Percentiles rank a stretch among this genome's conserved stretches.
Conservation (phyloP, 768 basidiomycete species). For the Russula compacta region DNA sequence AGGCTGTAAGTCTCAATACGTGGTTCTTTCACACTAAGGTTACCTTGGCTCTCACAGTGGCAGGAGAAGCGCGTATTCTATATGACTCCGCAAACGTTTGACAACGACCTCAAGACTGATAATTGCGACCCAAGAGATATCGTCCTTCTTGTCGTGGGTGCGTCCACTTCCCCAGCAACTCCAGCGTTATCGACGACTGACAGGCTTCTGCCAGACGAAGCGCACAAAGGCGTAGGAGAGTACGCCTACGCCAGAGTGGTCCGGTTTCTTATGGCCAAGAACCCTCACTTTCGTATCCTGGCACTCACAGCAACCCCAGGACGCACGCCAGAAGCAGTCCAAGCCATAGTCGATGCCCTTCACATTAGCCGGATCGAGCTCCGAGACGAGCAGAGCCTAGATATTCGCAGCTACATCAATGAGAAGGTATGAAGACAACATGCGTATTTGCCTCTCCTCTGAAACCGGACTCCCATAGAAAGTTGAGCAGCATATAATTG, state of each 20-base stretch:
- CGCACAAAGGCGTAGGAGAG: conserved; percentile 87
- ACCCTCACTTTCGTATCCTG: conserved; percentile 85
- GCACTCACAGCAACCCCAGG: conserved; percentile 97
- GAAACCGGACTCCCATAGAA: conserved; percentile 34
- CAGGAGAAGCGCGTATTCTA: conserved; percentile 79
- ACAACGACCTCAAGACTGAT: conserved; percentile 71
- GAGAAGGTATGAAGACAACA: conserved; percentile 50
- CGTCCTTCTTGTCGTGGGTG: conserved; percentile 82
- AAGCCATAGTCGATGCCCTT: conserved; percentile 80
- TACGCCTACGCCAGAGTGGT: conserved; percentile 89
- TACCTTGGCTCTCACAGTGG: conserved; percentile 43
- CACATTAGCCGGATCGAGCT: conserved; percentile 96
- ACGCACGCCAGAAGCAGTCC: conserved; percentile 75
- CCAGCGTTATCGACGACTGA: neutral
- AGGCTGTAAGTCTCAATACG: conserved; percentile 40
- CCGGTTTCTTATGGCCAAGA: conserved; percentile 86
- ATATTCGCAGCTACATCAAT: conserved; percentile 78
- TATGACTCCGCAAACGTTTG: conserved; percentile 92
- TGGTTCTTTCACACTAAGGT: neutral
- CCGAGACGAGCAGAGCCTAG: conserved; percentile 82
- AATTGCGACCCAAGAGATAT: conserved; percentile 74
- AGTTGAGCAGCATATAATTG: conserved; percentile 69
- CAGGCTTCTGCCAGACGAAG: conserved; percentile 57
- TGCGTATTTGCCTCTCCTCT: neutral
- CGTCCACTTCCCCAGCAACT: conserved; percentile 14